Evolutionary conservation across 2,329 filamentous ascomycete species (phyloP).

Genomic region (Teratosphaeria viscida): DNA sequence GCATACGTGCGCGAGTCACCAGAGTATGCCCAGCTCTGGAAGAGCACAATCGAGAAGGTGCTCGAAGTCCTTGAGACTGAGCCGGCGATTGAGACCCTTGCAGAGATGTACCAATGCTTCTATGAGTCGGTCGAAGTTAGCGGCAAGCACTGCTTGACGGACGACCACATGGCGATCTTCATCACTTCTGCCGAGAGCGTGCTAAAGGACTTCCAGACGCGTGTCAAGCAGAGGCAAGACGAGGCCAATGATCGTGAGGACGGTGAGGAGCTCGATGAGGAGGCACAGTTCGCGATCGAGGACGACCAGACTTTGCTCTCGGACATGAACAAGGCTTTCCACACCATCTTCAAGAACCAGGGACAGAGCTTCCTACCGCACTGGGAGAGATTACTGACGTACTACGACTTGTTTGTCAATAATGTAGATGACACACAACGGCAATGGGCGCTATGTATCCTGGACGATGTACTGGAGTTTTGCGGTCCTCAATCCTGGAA

Average conservation of each 20-base stretch:
- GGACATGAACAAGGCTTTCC: slow-evolving; percentile 99
- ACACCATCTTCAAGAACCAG: slow-evolving; percentile 97
- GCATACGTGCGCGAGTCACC: slow-evolving; percentile 71
- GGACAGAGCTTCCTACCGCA: slow-evolving; percentile 70
- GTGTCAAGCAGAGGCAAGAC: slow-evolving; percentile 72
- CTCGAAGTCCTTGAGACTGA: slow-evolving; percentile 89
- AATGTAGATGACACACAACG: slow-evolving; percentile 85
- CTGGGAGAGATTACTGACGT: slow-evolving; percentile 77
- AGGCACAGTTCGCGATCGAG: slow-evolving; percentile 81
- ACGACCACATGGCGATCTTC: slow-evolving; percentile 73
- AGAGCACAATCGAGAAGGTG: slow-evolving; percentile 74
- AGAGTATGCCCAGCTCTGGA: slow-evolving; percentile 75
- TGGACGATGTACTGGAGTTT: slow-evolving; percentile 97
- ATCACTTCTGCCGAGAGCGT: slow-evolving; percentile 77
- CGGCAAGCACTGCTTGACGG: slow-evolving; percentile 69
- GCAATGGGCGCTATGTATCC: slow-evolving; percentile 98
- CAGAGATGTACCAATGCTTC: slow-evolving; percentile 99
- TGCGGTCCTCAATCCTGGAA: slow-evolving; percentile 80
- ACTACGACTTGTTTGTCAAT: slow-evolving; percentile 75
- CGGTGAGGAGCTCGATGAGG: slow-evolving; percentile 64
- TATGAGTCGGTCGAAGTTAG: slow-evolving; percentile 96
- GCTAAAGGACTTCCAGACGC: slow-evolving; percentile 83
- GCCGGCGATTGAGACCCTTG: slow-evolving; percentile 88
- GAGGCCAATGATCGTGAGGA: slow-evolving; percentile 76
- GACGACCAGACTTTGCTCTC: slow-evolving; percentile 94